Percentiles rank a stretch among this genome's conserved stretches.
phyloP scores from a whole-genome alignment of 2,329 filamentous ascomycete species.

The Pseudogymnoascus destructans region DNA sequence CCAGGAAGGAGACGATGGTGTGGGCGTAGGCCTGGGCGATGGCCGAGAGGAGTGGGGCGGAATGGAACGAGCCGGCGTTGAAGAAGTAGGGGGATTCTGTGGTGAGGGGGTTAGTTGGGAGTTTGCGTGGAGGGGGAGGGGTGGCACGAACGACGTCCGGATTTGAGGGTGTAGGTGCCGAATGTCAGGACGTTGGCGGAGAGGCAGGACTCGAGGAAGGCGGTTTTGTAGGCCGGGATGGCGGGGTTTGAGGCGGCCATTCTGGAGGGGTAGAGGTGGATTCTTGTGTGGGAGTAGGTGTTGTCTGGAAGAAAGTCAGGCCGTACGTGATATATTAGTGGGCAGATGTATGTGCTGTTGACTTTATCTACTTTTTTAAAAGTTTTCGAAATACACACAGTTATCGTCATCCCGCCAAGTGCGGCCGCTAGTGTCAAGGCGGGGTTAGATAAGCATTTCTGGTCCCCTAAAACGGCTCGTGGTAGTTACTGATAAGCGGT shows the following conservation, averaged over 20 bases:
- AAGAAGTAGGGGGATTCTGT: conserved; percentile 51
- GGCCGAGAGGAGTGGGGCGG: conserved; percentile 40
- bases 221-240: conserved; percentile 29
- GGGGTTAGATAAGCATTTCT: conserved; percentile 3
- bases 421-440: neutral
- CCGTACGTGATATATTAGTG: neutral
- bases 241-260: conserved; percentile 11
- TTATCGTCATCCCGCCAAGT: neutral
- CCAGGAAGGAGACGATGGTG: conserved; percentile 18
- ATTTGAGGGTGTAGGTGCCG: conserved; percentile 47
- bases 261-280: neutral
- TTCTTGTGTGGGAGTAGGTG: neutral
- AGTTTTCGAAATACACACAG: neutral
- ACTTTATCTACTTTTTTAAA: neutral
- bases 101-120: neutral
- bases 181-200: conserved; percentile 36
- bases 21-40: conserved; percentile 45
- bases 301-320: neutral
- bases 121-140: neutral
- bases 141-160: conserved; percentile 33
- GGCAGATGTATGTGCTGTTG: neutral
- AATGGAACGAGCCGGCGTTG: conserved; percentile 51
- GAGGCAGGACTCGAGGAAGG: conserved; percentile 35
- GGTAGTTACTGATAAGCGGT: neutral
- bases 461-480: neutral